phyloP scores from a whole-genome alignment of 2,329 filamentous ascomycete genomes.

The Fusarium verticillioides region DNA sequence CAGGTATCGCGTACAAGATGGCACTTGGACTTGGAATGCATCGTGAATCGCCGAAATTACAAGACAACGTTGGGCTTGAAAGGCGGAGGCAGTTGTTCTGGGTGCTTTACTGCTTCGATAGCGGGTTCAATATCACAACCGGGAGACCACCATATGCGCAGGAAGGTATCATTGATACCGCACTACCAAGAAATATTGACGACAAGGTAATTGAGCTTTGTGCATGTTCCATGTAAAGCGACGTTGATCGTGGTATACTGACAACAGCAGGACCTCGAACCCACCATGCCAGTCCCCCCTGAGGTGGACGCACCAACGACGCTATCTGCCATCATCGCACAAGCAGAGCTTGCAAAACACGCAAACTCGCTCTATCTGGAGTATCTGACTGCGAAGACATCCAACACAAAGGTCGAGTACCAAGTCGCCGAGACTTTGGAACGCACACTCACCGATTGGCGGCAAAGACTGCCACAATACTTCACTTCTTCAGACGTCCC shows the following conservation, averaged over 20 bases:
- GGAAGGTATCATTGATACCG: neutral
- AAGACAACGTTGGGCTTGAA: neutral
- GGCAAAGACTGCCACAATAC: neutral
- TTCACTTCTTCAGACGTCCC: neutral
- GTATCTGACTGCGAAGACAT: neutral
- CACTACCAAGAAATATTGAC: neutral
- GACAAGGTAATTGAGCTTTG: neutral
- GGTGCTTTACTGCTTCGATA: neutral
- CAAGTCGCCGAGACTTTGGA: neutral
- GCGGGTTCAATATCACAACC: neutral
- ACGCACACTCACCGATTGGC: neutral
- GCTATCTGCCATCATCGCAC: neutral
- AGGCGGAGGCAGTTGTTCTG: neutral
- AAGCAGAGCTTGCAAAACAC: neutral
- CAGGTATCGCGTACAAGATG: neutral
- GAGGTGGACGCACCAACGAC: neutral
- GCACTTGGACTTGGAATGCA: neutral
- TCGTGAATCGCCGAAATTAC: neutral
- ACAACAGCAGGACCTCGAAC: neutral
- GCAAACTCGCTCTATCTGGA: neutral
- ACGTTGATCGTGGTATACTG: neutral
- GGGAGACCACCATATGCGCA: neutral
- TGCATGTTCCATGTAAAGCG: fast-evolving
- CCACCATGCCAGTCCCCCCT: neutral
- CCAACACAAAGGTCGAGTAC: neutral